Percentiles rank a stretch among this genome's conserved stretches.
These are phyloP conservation scores for Haplosporangium gracile DNA, from an alignment of 192 early-diverging fungal species.

Conservation along the genomic window DNA sequence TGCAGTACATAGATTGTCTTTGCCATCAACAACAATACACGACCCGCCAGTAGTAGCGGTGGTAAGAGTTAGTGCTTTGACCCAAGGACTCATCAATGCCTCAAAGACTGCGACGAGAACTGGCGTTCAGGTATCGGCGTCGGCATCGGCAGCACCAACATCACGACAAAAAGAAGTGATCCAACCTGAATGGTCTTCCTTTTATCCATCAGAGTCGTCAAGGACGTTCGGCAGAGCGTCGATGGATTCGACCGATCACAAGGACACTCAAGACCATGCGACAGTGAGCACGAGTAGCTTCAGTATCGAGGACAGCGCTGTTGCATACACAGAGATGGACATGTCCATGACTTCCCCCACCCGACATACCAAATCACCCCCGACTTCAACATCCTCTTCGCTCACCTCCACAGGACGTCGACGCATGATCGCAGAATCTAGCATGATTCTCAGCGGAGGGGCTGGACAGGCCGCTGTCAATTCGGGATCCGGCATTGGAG, in stretches of 20 bases:
- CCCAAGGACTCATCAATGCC: neutral
- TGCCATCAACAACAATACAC: neutral
- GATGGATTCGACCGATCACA: neutral
- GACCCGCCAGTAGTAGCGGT: neutral
- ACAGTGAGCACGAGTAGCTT: slow-evolving; percentile 14
- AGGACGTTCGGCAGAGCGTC: neutral
- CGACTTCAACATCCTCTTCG: slow-evolving; percentile 31
- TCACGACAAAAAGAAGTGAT: neutral
- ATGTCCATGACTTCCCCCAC: slow-evolving; percentile 40
- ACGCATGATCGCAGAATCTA: slow-evolving; percentile 47
- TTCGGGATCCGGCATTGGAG: neutral
- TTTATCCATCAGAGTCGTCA: neutral
- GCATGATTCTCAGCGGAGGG: slow-evolving; percentile 43
- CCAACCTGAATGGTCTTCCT: neutral
- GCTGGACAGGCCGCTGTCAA: neutral
- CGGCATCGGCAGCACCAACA: neutral
- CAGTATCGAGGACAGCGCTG: neutral
- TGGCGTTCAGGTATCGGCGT: neutral
- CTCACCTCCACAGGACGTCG: slow-evolving; percentile 7
- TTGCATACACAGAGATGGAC: slow-evolving; percentile 4
- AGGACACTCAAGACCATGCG: neutral
- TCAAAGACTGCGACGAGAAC: neutral
- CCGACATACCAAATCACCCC: slow-evolving; percentile 36
- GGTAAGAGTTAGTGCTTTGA: neutral
- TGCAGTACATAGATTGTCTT: neutral